Conservation (phyloP, 345 rosid genomes). For the Euclidium syriacum region DNA sequence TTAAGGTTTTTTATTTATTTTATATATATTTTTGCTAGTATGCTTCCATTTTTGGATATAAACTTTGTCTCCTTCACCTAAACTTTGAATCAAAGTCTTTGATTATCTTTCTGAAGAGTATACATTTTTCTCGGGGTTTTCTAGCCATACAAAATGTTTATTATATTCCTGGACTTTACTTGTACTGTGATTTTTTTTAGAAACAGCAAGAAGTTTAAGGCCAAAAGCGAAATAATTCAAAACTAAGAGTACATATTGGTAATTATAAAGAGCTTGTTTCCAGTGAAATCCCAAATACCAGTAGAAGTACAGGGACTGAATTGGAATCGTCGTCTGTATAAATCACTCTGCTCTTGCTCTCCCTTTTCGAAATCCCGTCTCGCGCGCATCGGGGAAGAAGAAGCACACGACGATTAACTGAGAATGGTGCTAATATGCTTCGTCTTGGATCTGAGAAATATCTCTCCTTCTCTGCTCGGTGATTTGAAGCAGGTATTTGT, state of each 20-base stretch:
- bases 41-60: constrained; percentile 23
- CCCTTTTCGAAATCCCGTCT: constrained; percentile 17
- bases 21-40: not conserved
- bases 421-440: constrained; percentile 69
- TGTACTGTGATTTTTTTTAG: constrained; percentile 5
- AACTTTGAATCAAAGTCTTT: no score
- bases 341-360: constrained; percentile 1
- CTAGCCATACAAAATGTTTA: not conserved
- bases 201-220: not conserved
- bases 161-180: not conserved
- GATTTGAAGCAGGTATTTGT: constrained; percentile 61
- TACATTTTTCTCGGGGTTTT: constrained; percentile 1
- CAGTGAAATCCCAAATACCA: not conserved
- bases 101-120: constrained; percentile 3
- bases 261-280: not conserved
- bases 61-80: constrained; percentile 6
- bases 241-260: not conserved
- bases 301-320: constrained; percentile 19
- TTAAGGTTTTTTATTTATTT: not conserved
- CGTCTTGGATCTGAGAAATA: constrained; percentile 62
- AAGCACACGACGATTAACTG: constrained; percentile 11
- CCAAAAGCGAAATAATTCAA: not conserved
- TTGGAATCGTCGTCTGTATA: constrained; percentile 6
- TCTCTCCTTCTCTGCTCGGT: constrained; percentile 52
- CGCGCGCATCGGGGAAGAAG: constrained; percentile 28